Evolutionary conservation across 106 monocot species (phyloP), one percentile per base, ranked within the genome.

Genomic region (Chionographis japonica): DNA sequence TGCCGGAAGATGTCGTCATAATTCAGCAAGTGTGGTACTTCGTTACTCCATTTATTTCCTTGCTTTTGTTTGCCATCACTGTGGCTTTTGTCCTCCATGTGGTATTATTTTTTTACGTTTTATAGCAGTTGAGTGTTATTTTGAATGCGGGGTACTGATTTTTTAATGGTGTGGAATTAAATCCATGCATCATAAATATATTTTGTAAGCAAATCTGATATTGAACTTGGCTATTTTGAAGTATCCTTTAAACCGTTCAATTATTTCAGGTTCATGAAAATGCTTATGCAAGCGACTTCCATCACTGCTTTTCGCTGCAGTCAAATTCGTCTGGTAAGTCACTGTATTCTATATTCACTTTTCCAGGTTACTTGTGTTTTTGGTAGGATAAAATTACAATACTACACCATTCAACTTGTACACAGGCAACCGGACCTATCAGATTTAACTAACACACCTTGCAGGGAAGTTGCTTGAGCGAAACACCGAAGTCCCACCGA

Each of bases 1-100:
- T 74, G 65, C 73, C 75, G 97, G 92, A 77, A 92, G 89, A 70
- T 98, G 97, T 54, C 92, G 92, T 40, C 97, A 93, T 87, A 98
- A 87, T 79, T 93, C 92, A 77, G 87, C 89, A 4, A 98, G 84
- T 79, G 92, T 98, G 90, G 97, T 98, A 89, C 37, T 62, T 58
- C 72, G 15, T 68, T 66, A 61, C 53, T 63, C 54, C 39, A 56
- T 58, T 18, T 7, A 14, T 60, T 16, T 51, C 10, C 6, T 72
- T 56, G 6, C 18, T 71, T 58, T 64, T 40, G 8, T 70, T 35
- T 60, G 7, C 36, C 37, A 60, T 60, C 15, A 50, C 36, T 6
- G 27, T 7, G 49, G 3, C 6, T 20, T 56, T 18, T 50, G 4
- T 38, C 12, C 19, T 57, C 52, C 6, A 13, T 40, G 19, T 27